These are phyloP conservation scores for Tetrapisispora phaffii DNA, from an alignment of 805 yeast genomes.

Conservation along the genomic window DNA sequence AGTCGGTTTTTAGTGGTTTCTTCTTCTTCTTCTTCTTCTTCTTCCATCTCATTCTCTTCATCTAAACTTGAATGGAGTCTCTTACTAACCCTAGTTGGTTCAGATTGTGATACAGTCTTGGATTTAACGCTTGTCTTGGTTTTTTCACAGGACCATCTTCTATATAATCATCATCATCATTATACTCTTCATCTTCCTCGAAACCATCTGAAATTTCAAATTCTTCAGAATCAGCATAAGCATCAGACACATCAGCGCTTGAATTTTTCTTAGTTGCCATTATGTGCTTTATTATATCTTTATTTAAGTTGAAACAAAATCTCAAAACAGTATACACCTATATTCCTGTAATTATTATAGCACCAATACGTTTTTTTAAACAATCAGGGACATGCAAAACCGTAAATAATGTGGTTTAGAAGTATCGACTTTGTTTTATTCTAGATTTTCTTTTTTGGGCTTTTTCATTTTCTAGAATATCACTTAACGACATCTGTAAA, in stretches of 20 bases:
- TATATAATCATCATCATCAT: not conserved
- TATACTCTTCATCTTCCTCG: constrained; percentile 2
- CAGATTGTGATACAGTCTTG: not conserved
- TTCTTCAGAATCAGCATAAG: constrained; percentile 1
- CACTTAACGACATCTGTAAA: too few relatives aligned
- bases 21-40: constrained; percentile 8
- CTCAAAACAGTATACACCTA: not conserved
- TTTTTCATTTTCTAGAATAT: too few relatives aligned
- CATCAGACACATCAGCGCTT: not conserved
- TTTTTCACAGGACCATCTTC: not conserved
- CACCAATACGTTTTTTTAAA: too few relatives aligned
- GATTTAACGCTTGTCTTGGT: not conserved
- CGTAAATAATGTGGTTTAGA: too few relatives aligned
- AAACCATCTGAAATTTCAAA: constrained; percentile 5
- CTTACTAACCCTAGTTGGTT: not conserved
- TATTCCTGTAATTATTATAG: too few relatives aligned
- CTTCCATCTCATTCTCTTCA: constrained; percentile 10
- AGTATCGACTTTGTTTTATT: too few relatives aligned
- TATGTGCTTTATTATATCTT: not conserved
- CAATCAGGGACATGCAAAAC: too few relatives aligned
- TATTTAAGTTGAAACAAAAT: too few relatives aligned
- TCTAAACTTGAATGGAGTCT: not conserved
- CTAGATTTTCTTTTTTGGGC: too few relatives aligned
- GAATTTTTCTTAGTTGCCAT: not conserved
- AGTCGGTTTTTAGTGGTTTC: constrained; percentile 5